A percentile compares a stretch with the other conserved stretches of the same genome.
Conservation (phyloP, 2,329 filamentous ascomycete species). For the Aureobasidium lini region DNA sequence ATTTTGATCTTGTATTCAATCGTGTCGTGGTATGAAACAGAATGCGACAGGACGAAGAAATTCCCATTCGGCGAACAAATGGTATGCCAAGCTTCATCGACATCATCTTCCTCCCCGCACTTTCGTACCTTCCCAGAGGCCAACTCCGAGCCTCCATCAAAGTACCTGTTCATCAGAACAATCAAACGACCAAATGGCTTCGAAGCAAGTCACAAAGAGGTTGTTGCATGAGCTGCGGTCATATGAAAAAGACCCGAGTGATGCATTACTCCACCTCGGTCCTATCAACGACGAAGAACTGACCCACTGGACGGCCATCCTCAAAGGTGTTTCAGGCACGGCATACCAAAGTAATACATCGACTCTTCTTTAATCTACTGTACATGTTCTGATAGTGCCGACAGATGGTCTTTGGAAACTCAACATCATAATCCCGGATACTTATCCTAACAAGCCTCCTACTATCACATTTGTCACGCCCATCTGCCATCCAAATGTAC, state of each 20-base stretch:
- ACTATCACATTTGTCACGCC: conserved; percentile 73
- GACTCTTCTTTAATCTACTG: neutral
- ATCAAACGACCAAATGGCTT: neutral
- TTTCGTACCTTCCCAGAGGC: neutral
- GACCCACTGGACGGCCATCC: conserved; percentile 52
- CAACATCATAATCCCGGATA: conserved; percentile 63
- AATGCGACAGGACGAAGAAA: neutral
- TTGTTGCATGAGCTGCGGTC: conserved; percentile 55
- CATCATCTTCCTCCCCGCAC: neutral
- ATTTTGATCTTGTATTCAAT: neutral
- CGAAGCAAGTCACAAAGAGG: conserved; percentile 41
- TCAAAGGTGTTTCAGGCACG: conserved; percentile 51
- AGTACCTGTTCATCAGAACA: neutral
- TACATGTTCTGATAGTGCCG: neutral
- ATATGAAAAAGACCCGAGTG: conserved; percentile 49
- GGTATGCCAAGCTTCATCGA: neutral
- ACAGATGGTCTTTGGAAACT: conserved; percentile 75
- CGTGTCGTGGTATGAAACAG: neutral
- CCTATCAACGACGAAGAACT: conserved; percentile 51
- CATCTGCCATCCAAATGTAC: conserved; percentile 77
- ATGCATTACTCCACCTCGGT: conserved; percentile 49
- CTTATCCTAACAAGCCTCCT: conserved; percentile 74
- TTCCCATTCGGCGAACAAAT: neutral
- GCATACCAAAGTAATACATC: conserved; percentile 49
- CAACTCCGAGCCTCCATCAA: neutral